phyloP scores from a whole-genome alignment of 345 rosid species.

The Sonneratia caseolaris region DNA sequence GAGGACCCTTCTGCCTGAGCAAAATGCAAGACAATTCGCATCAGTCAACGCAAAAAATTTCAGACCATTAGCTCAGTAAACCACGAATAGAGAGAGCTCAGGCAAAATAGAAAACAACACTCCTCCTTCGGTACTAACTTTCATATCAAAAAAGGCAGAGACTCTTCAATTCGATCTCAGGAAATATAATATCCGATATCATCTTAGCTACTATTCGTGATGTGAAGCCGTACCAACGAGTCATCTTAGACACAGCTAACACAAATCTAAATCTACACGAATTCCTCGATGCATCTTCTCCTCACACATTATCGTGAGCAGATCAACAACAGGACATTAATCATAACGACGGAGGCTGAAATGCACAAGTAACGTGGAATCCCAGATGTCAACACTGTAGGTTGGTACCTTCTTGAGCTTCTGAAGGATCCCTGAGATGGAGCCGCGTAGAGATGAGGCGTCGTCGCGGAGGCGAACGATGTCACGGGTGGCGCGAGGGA shows the following conservation, averaged over 20 bases:
- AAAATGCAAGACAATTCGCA: not conserved
- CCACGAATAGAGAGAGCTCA: not conserved
- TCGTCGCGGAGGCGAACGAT: conserved; percentile 89
- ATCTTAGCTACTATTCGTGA: not conserved
- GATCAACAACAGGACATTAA: not conserved
- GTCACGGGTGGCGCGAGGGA: conserved; percentile 92
- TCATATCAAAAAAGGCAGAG: not conserved
- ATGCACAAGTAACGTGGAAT: not conserved
- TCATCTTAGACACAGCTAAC: not conserved
- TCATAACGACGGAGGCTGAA: not conserved
- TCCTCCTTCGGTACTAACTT: not conserved
- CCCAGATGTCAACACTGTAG: not conserved
- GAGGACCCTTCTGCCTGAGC: conserved; percentile 91
- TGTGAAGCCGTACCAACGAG: not conserved
- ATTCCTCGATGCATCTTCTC: not conserved
- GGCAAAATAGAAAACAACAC: not conserved
- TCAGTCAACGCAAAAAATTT: not conserved
- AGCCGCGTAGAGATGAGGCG: conserved; percentile 68
- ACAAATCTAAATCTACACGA: not conserved
- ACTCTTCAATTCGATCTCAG: not conserved
- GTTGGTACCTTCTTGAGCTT: conserved; percentile 71
- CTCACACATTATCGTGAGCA: not conserved
- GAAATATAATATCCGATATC: not conserved
- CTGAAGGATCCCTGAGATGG: conserved; percentile 73
- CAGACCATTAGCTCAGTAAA: not conserved